A percentile compares a stretch with the other conserved stretches of the same genome.
Evolutionary conservation across 2,329 filamentous ascomycete species (phyloP).

Genomic region (Calycina marina): DNA sequence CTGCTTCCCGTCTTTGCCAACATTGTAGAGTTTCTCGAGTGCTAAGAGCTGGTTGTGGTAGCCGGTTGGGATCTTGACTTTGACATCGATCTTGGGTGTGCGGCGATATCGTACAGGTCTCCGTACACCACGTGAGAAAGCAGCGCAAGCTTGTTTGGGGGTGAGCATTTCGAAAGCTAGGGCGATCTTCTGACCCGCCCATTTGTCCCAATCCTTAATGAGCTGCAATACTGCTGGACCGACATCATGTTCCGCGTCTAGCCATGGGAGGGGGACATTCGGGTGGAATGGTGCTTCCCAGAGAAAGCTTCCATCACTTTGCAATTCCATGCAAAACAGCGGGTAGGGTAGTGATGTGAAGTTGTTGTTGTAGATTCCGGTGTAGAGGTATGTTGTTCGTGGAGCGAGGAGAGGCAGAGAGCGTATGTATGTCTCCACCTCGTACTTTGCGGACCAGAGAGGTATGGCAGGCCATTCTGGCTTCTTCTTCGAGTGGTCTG

Average conservation of each 20-base stretch:
- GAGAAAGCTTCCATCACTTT: constrained; percentile 69
- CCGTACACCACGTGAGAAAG: constrained; percentile 65
- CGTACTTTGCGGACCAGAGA: constrained; percentile 84
- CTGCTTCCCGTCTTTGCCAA: constrained; percentile 34
- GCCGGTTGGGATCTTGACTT: constrained; percentile 72
- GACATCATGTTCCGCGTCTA: constrained; percentile 92
- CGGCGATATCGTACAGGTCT: constrained; percentile 64
- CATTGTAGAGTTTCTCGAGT: constrained; percentile 41
- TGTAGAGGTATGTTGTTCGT: constrained; percentile 85
- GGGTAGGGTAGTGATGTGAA: constrained; percentile 89
- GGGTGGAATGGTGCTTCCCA: constrained; percentile 94
- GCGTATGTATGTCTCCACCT: constrained; percentile 81
- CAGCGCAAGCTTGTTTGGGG: constrained; percentile 65
- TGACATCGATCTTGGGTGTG: constrained; percentile 62
- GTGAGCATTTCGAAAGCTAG: constrained; percentile 83
- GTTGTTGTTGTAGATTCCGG: constrained; percentile 98
- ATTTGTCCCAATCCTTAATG: constrained; percentile 86
- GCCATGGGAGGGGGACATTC: constrained; percentile 78
- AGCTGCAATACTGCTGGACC: constrained; percentile 85
- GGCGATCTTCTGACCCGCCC: constrained; percentile 67
- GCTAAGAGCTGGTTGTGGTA: constrained; percentile 78
- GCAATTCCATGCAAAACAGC: constrained; percentile 86
- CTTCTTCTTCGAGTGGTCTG: constrained; percentile 70
- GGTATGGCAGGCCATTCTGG: constrained; percentile 63
- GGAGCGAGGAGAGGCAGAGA: constrained; percentile 47